These are phyloP conservation scores for Podila horticola DNA, from an alignment of 192 early-diverging fungal species.

Conservation along the genomic window DNA sequence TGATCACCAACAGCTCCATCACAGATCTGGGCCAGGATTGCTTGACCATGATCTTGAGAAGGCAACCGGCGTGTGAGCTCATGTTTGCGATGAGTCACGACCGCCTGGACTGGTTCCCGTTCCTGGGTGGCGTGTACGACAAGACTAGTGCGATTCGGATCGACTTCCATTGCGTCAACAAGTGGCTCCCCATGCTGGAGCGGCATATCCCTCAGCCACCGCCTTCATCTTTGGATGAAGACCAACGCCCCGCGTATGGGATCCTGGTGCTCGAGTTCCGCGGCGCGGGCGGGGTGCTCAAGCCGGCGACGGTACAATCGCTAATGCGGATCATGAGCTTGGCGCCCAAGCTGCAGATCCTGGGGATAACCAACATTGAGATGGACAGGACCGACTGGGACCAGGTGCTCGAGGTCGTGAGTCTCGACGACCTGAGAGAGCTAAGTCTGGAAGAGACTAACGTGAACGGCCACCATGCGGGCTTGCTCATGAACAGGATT, in stretches of 20 bases:
- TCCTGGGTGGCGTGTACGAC: conserved; percentile 12
- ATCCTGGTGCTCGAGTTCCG: conserved; percentile 7
- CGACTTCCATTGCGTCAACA: conserved; percentile 10
- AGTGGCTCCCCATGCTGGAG: conserved; percentile 10
- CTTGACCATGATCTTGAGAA: background rate
- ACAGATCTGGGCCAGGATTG: conserved; percentile 3
- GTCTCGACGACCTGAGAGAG: conserved; percentile 3
- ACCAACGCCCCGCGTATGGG: conserved; percentile 3
- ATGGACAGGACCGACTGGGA: conserved; percentile 5
- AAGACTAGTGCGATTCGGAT: conserved; percentile 10
- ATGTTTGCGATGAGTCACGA: conserved; percentile 15
- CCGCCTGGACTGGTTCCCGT: conserved; percentile 11
- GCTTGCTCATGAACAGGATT: conserved; percentile 2
- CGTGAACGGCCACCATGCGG: background rate
- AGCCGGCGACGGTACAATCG: background rate
- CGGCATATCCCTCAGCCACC: background rate
- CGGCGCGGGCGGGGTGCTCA: conserved; percentile 4
- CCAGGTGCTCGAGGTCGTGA: background rate
- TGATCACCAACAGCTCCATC: conserved; percentile 9
- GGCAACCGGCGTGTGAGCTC: conserved; percentile 6
- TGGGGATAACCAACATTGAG: conserved; percentile 6
- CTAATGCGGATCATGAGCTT: background rate
- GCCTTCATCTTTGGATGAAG: too few relatives aligned
- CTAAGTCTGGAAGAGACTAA: conserved; percentile 9
- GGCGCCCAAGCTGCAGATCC: background rate